Base-by-base conservation (phyloP, 768 basidiomycete species). In the Tylopilus subfusipes region DNA sequence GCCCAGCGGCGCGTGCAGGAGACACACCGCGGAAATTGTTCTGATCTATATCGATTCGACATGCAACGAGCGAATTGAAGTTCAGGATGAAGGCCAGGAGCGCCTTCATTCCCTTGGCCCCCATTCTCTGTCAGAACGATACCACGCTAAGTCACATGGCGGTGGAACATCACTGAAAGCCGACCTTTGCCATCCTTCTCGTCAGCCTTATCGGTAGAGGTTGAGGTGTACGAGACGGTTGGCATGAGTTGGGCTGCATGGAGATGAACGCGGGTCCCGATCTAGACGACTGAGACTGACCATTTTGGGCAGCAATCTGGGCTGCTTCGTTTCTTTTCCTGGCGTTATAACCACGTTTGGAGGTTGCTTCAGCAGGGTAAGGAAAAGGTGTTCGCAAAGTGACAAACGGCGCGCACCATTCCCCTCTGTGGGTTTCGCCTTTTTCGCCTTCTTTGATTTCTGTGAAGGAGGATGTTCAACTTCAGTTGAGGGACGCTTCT, bases 1-100 rank as follows among this genome's bases (percentile, higher is more conserved):
- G 88, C 88, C 89, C 90, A 91, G 22, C 90, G 85, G 39, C 90
- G 84, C 31, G 86, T 90, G 68, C 90, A 92, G 3, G 88, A 86
- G 33, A 91, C 86, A 63, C 90, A 92, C 14, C 86, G 84, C 38
- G 89, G 86, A 69, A 90, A 88, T 48, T 79, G 76, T 59, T 90
- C 87, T 42, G 75, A 72, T 57, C 81, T 81, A 67, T 90, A 91
- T 45, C 86, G 79, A 62, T 83, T 86, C 0, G 89, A 90, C 90
- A 92, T 92, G 73, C 90, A 92, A 6, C 90, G 81, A 3, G 88
- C 85, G 56, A 82, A 84, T 54, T 92, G 90, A 24, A 86, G 73
- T 63, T 92, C 90, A 5, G 85, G 82, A 40, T 81, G 75, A 36
- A 82, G 70, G 2, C 74, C 65, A 22, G 69, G 66, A 12, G 69